These are phyloP conservation scores for Lepidium africanum DNA, from an alignment of 345 rosid species.

Conservation along the genomic window DNA sequence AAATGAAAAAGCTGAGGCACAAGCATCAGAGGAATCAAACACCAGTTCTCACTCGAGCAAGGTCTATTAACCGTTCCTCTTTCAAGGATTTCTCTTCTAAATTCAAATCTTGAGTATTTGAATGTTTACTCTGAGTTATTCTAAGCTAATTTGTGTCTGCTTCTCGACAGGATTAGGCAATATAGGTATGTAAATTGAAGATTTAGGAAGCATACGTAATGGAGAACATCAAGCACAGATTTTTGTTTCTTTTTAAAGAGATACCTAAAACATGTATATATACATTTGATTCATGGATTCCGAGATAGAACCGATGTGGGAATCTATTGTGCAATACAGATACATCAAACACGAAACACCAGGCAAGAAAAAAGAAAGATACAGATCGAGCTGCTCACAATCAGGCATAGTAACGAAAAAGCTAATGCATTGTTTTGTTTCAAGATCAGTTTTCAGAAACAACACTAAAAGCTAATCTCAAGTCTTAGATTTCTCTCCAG, in stretches of 20 bases:
- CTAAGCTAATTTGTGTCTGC: background rate
- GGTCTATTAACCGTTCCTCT: constrained; percentile 26
- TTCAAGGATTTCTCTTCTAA: background rate
- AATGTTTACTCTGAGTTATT: background rate
- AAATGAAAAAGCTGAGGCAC: constrained; percentile 70
- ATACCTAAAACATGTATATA: background rate
- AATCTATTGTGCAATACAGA: constrained; percentile 13
- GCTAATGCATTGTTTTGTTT: background rate
- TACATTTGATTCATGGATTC: constrained; percentile 18
- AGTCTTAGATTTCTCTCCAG: constrained; percentile 53
- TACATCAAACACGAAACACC: constrained; percentile 11
- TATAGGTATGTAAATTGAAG: background rate
- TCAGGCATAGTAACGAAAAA: background rate
- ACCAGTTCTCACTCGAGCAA: constrained; percentile 36
- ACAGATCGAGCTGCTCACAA: background rate
- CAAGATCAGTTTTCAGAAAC: background rate
- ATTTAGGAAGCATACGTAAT: background rate
- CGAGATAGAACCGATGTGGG: constrained; percentile 6
- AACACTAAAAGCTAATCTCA: constrained; percentile 14
- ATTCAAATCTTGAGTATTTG: background rate
- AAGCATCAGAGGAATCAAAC: constrained; percentile 30
- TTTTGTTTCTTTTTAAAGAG: background rate
- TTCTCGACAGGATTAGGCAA: constrained; percentile 14
- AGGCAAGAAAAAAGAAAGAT: background rate
- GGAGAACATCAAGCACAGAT: constrained; percentile 4